Conservation (phyloP, 441 rosid genomes). For the Viola pubescens region DNA sequence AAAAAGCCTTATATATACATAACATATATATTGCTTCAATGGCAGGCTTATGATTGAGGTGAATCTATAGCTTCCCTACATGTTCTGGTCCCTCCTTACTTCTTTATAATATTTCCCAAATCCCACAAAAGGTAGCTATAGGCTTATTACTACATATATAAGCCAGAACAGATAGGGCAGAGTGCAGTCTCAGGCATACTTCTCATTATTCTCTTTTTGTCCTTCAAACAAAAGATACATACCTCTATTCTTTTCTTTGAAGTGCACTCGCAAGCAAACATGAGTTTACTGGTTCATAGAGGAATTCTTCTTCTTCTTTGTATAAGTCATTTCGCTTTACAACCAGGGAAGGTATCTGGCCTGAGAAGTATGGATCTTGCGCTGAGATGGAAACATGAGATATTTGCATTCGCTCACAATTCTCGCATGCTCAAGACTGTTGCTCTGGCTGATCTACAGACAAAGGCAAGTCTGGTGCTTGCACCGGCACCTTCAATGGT, state of each 20-base stretch:
- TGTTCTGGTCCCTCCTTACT: slow-evolving; percentile 29
- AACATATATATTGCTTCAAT: slow-evolving; percentile 33
- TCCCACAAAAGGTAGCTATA: slow-evolving; percentile 31
- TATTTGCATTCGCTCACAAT: slow-evolving; percentile 21
- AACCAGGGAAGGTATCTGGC: slow-evolving; percentile 34
- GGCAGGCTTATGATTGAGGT: slow-evolving; percentile 45
- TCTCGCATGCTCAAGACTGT: slow-evolving; percentile 33
- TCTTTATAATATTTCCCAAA: slow-evolving; percentile 31
- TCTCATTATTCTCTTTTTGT: slow-evolving; percentile 20
- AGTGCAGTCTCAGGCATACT: slow-evolving; percentile 22
- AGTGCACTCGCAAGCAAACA: slow-evolving; percentile 16
- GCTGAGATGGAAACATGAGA: slow-evolving; percentile 34
- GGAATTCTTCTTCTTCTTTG: slow-evolving; percentile 33
- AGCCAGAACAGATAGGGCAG: slow-evolving; percentile 14
- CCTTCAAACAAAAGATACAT: slow-evolving; percentile 13
- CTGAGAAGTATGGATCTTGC: slow-evolving; percentile 32
- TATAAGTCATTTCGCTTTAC: slow-evolving; percentile 30
- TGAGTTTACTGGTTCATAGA: slow-evolving; percentile 33
- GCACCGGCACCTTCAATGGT: slow-evolving; percentile 49
- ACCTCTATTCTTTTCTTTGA: slow-evolving; percentile 17
- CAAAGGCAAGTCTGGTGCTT: slow-evolving; percentile 33
- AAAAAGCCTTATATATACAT: slow-evolving; percentile 31
- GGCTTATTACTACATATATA: slow-evolving; percentile 24
- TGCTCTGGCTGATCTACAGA: slow-evolving; percentile 25
- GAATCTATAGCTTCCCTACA: slow-evolving; percentile 48